Evolutionary conservation across 106 monocot species (phyloP).

Genomic region (Dioscorea alata): DNA sequence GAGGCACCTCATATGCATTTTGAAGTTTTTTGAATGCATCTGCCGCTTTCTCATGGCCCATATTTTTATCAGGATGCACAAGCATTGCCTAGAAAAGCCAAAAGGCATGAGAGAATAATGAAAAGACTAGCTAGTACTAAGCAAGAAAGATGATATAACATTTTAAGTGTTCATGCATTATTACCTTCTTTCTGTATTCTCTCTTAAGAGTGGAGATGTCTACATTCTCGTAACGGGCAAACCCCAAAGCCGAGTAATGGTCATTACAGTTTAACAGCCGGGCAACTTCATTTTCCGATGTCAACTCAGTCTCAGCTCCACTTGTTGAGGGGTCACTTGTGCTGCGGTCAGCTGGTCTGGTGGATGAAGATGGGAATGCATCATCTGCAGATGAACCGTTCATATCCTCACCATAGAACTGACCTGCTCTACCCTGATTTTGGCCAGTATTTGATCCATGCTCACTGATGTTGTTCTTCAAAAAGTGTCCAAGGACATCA

Average conservation of each 20-base stretch:
- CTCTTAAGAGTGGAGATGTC: slow-evolving; percentile 74
- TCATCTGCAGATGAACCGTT: slow-evolving; percentile 32
- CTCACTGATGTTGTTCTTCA: slow-evolving; percentile 57
- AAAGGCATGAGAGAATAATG: neutral
- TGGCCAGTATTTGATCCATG: slow-evolving; percentile 25
- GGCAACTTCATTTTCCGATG: slow-evolving; percentile 90
- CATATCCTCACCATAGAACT: slow-evolving; percentile 22
- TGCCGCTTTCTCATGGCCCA: slow-evolving; percentile 92
- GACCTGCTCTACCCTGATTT: slow-evolving; percentile 16
- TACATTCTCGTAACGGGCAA: slow-evolving; percentile 62
- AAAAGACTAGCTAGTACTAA: neutral
- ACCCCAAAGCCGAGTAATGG: slow-evolving; percentile 88
- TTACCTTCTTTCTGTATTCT: slow-evolving; percentile 90
- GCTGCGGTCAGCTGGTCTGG: slow-evolving; percentile 27
- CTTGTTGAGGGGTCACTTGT: slow-evolving; percentile 75
- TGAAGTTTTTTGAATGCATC: slow-evolving; percentile 99
- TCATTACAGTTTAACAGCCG: slow-evolving; percentile 79
- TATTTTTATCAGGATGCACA: slow-evolving; percentile 96
- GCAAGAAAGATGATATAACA: neutral
- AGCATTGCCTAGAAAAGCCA: slow-evolving; percentile 75
- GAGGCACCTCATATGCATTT: slow-evolving; percentile 92
- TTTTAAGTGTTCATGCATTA: neutral
- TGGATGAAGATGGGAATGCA: slow-evolving; percentile 20
- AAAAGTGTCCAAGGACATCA: slow-evolving; percentile 60
- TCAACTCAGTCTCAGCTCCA: slow-evolving; percentile 69